phyloP scores from a whole-genome alignment of 306 rosid genomes.

The Casuarina cunninghamiana region DNA sequence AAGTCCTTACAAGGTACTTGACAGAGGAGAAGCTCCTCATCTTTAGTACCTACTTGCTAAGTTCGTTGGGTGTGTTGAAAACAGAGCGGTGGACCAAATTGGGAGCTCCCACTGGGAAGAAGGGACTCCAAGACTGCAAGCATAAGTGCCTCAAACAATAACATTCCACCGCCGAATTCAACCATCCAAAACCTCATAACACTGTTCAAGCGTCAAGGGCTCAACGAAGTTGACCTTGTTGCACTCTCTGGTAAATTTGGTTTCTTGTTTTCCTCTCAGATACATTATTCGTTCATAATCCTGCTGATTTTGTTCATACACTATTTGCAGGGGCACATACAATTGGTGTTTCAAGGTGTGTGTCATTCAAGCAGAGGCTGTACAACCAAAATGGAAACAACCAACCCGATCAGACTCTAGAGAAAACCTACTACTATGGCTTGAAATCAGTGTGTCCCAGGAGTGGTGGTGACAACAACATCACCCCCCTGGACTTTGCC shows the following conservation, averaged over 20 bases:
- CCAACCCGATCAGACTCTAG: slow-evolving; percentile 68
- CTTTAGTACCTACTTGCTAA: not conserved
- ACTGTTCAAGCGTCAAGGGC: slow-evolving; percentile 78
- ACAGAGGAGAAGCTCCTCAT: not conserved
- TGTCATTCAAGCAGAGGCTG: slow-evolving; percentile 75
- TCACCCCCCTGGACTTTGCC: slow-evolving; percentile 70
- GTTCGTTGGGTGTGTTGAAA: slow-evolving; percentile 6
- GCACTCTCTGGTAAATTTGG: slow-evolving; percentile 65
- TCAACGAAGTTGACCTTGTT: slow-evolving; percentile 72
- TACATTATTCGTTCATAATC: no score
- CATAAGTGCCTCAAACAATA: slow-evolving; percentile 55
- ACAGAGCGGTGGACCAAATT: slow-evolving; percentile 89
- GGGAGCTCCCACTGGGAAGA: slow-evolving; percentile 84
- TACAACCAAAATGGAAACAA: slow-evolving; percentile 84
- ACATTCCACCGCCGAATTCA: slow-evolving; percentile 77
- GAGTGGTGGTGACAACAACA: slow-evolving; percentile 66
- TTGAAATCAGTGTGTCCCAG: slow-evolving; percentile 71
- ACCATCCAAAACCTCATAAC: slow-evolving; percentile 52
- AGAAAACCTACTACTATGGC: slow-evolving; percentile 55
- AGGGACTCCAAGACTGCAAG: slow-evolving; percentile 78
- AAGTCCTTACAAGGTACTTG: slow-evolving; percentile 1
- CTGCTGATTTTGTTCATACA: no score
- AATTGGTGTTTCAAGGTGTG: slow-evolving; percentile 78
- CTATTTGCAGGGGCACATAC: slow-evolving; percentile 66
- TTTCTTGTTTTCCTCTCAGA: not conserved